Conservation (phyloP, 768 basidiomycete species). For the Macrocybe gigantea region DNA sequence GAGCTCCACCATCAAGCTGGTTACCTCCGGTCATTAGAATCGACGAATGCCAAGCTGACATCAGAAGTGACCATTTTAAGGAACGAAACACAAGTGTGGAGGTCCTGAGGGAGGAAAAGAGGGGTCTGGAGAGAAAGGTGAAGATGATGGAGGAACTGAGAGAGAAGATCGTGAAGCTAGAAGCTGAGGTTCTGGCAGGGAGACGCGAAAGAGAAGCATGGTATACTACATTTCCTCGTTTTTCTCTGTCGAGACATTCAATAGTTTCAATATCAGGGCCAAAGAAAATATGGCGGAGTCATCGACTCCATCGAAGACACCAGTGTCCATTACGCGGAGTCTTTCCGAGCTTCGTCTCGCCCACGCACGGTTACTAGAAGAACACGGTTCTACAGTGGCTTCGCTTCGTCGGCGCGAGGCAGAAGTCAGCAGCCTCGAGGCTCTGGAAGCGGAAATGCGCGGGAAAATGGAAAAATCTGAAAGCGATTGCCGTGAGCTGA, state of each 20-base stretch:
- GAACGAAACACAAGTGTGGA: conserved; percentile 58
- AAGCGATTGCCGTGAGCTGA: conserved; percentile 17
- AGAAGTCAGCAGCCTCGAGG: conserved; percentile 37
- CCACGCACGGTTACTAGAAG: conserved; percentile 61
- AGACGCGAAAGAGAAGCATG: conserved; percentile 53
- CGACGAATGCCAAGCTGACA: conserved; percentile 47
- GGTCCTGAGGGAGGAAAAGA: conserved; percentile 71
- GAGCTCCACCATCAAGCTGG: conserved; percentile 63
- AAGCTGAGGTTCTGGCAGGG: conserved; percentile 61
- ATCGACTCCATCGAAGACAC: conserved; percentile 35
- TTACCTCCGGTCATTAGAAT: conserved; percentile 56
- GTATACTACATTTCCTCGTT: conserved; percentile 23
- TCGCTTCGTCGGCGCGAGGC: conserved; percentile 47
- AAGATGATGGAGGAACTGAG: conserved; percentile 46
- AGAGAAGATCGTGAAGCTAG: conserved; percentile 47
- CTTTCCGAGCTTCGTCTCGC: conserved; percentile 55
- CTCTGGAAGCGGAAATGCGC: conserved; percentile 1
- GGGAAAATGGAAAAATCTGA: background rate
- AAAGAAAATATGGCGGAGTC: conserved; percentile 33
- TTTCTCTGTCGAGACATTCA: background rate
- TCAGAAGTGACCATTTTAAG: conserved; percentile 49
- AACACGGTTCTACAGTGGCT: conserved; percentile 54
- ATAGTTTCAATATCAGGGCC: background rate
- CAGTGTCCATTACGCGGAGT: conserved; percentile 50
- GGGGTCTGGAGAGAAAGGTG: conserved; percentile 51